Conservation (phyloP, 2,329 filamentous ascomycete species). For the Aureobasidium mangrovei region DNA sequence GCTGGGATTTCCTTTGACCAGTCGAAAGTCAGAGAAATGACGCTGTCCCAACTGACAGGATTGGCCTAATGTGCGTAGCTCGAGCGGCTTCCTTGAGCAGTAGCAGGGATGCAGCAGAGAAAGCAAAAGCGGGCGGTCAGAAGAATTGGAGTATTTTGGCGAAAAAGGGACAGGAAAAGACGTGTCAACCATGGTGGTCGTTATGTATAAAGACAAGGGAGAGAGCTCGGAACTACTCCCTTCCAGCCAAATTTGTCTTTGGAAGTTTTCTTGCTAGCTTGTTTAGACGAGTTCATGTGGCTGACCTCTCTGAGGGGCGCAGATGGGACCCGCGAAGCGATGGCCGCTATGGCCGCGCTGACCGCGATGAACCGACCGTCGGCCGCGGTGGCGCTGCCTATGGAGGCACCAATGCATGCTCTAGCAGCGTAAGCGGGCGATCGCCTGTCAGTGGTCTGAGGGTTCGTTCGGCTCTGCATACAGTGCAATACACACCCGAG, state of each 20-base stretch:
- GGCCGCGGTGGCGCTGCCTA: not conserved
- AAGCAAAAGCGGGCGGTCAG: slow-evolving; percentile 6
- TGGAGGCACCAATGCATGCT: slow-evolving; percentile 8
- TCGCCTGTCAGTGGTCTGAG: slow-evolving; percentile 9
- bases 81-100: not conserved
- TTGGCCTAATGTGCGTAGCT: not conserved
- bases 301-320: not conserved
- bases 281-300: not conserved
- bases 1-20: slow-evolving; percentile 4
- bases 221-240: slow-evolving; percentile 1
- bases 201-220: slow-evolving; percentile 1
- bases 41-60: not conserved
- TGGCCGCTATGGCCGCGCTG: not conserved
- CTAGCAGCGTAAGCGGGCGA: slow-evolving; percentile 5
- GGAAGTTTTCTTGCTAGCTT: not conserved
- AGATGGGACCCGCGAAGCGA: slow-evolving; percentile 4
- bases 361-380: not conserved
- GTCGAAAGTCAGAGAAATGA: slow-evolving; percentile 5
- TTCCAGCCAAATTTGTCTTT: not conserved
- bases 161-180: not conserved
- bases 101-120: not conserved
- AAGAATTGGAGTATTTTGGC: slow-evolving; percentile 2
- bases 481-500: too few relatives aligned
- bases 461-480: not conserved
- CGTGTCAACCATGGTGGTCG: not conserved